A percentile compares a stretch with the other conserved stretches of the same genome.
Evolutionary conservation across 2,329 filamentous ascomycete genomes (phyloP).

Genomic region (Xylariaceae sp.): DNA sequence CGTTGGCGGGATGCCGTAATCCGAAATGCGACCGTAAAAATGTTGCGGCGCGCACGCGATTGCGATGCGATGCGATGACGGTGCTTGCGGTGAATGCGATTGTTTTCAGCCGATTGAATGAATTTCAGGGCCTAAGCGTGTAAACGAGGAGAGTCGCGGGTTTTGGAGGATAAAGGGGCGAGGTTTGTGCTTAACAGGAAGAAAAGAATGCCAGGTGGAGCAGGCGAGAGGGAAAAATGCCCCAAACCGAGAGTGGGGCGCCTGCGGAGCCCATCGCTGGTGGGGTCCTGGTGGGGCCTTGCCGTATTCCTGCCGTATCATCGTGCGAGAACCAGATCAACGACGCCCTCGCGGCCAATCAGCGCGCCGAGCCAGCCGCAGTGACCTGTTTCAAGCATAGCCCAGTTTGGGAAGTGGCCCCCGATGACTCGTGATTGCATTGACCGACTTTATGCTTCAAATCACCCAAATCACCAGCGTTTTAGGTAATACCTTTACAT

Average conservation of each 20-base stretch:
- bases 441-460: slow-evolving; percentile 27
- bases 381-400: slow-evolving; percentile 21
- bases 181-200: slow-evolving; percentile 30
- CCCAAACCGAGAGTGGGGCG: slow-evolving; percentile 15
- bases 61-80: slow-evolving; percentile 12
- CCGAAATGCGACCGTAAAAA: slow-evolving; percentile 12
- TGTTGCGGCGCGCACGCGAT: slow-evolving; percentile 11
- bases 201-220: slow-evolving; percentile 23
- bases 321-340: slow-evolving; percentile 17
- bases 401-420: slow-evolving; percentile 7
- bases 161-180: slow-evolving; percentile 32
- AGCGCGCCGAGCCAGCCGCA: neutral
- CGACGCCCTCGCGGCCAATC: slow-evolving; percentile 5
- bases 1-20: too few relatives aligned
- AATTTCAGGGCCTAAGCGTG: slow-evolving; percentile 30
- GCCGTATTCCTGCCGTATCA: slow-evolving; percentile 10
- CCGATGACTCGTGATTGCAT: slow-evolving; percentile 28
- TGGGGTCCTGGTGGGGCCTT: slow-evolving; percentile 3
- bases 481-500: neutral
- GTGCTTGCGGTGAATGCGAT: slow-evolving; percentile 18
- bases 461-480: slow-evolving; percentile 6
- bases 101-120: slow-evolving; percentile 29
- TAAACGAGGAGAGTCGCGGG: slow-evolving; percentile 30
- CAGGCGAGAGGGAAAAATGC: slow-evolving; percentile 17
- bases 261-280: too few relatives aligned